Percentiles rank a stretch among this genome's conserved stretches.
These are phyloP conservation scores for Ganoderma leucocontextum DNA, from an alignment of 1,284 basidiomycete species.

Conservation along the genomic window DNA sequence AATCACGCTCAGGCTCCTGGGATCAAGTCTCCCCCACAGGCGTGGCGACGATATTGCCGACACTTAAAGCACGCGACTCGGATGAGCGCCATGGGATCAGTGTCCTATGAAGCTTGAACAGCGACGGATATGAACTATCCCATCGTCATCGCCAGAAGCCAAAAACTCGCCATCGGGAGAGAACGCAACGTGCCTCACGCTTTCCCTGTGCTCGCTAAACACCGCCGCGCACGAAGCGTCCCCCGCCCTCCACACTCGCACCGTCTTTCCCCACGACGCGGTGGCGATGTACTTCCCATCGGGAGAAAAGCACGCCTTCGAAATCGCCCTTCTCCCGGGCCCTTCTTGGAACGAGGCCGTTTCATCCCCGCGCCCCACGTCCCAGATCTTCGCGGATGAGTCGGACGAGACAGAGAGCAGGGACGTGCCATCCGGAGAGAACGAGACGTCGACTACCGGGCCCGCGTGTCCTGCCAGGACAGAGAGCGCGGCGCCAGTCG, in stretches of 20 bases:
- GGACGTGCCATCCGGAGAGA: not conserved
- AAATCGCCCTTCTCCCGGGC: not conserved
- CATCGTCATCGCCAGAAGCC: not conserved
- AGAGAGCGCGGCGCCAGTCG: not conserved
- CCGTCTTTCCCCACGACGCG: not conserved
- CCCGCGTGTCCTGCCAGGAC: not conserved
- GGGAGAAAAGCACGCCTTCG: not conserved
- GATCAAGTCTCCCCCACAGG: too few species aligned
- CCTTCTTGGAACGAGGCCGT: not conserved
- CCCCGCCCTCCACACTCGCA: not conserved
- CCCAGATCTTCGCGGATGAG: not conserved
- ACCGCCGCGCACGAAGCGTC: not conserved
- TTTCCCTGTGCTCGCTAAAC: not conserved
- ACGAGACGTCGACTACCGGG: not conserved
- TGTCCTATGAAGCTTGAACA: not conserved
- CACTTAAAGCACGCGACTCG: not conserved
- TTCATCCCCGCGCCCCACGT: not conserved
- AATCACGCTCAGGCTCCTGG: too few species aligned
- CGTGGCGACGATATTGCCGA: not conserved
- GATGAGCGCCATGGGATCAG: not conserved
- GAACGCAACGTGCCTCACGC: conserved; percentile 2
- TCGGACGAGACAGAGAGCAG: conserved; percentile 1
- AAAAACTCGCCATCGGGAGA: conserved; percentile 3
- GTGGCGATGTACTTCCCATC: not conserved
- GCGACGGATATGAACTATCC: not conserved